Evolutionary conservation across 352 stramenopile genomes (phyloP).

Genomic region (Globisporangium nodosum): DNA sequence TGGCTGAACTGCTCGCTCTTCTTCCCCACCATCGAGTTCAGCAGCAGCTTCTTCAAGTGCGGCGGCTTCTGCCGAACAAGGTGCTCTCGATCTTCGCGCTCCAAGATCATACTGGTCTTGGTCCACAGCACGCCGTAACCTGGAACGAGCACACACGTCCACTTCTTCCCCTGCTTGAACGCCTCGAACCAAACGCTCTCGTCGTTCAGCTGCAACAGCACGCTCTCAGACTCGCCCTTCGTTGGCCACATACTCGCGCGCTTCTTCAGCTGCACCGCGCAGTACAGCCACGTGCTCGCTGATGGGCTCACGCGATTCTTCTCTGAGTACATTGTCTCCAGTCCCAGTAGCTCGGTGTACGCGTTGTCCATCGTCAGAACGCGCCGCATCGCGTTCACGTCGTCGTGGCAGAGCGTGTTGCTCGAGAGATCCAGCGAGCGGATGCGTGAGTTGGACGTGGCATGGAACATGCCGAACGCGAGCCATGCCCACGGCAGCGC

Average conservation of each 20-base stretch:
- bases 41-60: conserved; percentile 23
- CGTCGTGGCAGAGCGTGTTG: conserved; percentile 27
- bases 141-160: conserved; percentile 26
- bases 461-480: conserved; percentile 23
- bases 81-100: neutral
- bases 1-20: conserved; percentile 5
- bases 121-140: conserved; percentile 31
- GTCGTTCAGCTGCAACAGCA: conserved; percentile 3
- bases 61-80: neutral
- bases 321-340: neutral
- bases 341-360: conserved; percentile 1
- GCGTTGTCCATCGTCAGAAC: conserved; percentile 7
- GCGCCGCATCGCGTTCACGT: conserved; percentile 18
- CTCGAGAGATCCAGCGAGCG: conserved; percentile 30
- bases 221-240: neutral
- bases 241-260: conserved; percentile 4
- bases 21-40: conserved; percentile 24
- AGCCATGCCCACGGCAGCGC: conserved; percentile 34
- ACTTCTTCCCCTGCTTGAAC: conserved; percentile 11
- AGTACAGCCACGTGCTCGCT: too few relatives aligned
- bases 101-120: neutral
- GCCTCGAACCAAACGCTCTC: conserved; percentile 18
- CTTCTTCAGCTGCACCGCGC: conserved; percentile 2
- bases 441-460: conserved; percentile 13
- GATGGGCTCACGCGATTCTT: neutral